A percentile compares a stretch with the other conserved stretches of the same genome.
These are phyloP conservation scores for Phoma sp. DNA, from an alignment of 2,329 filamentous ascomycete species.

Conservation along the genomic window DNA sequence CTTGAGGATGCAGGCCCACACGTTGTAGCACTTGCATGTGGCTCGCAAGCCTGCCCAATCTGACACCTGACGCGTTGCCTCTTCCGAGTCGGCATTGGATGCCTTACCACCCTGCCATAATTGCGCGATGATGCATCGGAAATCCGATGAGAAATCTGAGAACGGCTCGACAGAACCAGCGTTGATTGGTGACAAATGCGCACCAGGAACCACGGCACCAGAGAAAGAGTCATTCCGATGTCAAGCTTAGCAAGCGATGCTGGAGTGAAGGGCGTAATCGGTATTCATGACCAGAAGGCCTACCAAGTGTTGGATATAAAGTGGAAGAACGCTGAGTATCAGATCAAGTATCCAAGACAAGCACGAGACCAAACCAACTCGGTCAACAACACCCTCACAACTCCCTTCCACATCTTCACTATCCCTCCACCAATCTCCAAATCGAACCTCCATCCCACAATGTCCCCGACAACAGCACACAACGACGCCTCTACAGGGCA, in stretches of 20 bases:
- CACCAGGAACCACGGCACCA: background rate
- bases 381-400: background rate
- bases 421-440: background rate
- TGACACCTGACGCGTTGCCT: background rate
- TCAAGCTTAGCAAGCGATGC: slow-evolving; percentile 4
- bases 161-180: background rate
- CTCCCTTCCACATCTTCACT: no score
- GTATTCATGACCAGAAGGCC: background rate
- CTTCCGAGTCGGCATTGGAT: background rate
- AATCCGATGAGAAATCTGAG: background rate
- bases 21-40: background rate
- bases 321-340: background rate
- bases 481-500: background rate
- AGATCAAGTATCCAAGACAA: background rate
- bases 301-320: slow-evolving; percentile 2
- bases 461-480: slow-evolving; percentile 5
- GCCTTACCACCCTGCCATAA: background rate
- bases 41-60: background rate
- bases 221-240: slow-evolving; percentile 10
- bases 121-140: background rate
- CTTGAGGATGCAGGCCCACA: background rate
- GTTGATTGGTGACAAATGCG: background rate
- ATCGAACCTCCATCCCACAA: background rate
- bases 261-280: background rate
- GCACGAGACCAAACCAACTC: background rate